Evolutionary conservation across 176 grass and related monocot genomes (phyloP).

Genomic region (Carex scoparia): DNA sequence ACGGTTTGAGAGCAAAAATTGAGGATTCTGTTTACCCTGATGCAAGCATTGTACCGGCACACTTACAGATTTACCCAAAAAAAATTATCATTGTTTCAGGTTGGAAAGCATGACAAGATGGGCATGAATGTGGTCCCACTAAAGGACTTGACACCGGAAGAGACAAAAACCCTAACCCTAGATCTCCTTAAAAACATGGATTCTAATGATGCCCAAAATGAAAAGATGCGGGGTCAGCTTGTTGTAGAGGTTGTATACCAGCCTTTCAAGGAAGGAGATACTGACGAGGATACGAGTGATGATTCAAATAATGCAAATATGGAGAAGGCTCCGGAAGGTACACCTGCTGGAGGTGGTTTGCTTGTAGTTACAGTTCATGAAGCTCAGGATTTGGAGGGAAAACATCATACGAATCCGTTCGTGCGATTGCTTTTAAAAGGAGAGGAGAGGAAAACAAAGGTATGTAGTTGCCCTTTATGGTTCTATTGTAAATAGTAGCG

Average conservation of each 20-base stretch:
- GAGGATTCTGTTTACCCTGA: no score
- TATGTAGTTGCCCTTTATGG: conserved; percentile 14
- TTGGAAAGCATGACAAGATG: conserved; percentile 75
- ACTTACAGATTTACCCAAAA: neutral
- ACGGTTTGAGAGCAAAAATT: no score
- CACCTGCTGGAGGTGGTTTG: conserved; percentile 70
- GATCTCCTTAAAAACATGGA: conserved; percentile 70
- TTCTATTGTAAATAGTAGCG: neutral
- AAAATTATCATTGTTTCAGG: conserved; percentile 27
- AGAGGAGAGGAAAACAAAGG: conserved; percentile 79
- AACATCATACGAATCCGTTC: conserved; percentile 83
- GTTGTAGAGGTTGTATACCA: conserved; percentile 53
- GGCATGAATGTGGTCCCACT: conserved; percentile 61
- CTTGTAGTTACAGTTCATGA: conserved; percentile 63
- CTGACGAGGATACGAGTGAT: conserved; percentile 46
- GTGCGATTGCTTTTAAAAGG: conserved; percentile 59
- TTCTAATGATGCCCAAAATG: conserved; percentile 62
- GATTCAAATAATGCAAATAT: conserved; percentile 34
- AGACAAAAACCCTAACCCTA: conserved; percentile 60
- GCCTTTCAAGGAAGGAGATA: conserved; percentile 67
- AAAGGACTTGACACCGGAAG: conserved; percentile 59
- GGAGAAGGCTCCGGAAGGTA: conserved; percentile 68
- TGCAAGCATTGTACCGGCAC: neutral
- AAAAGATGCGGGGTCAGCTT: conserved; percentile 60
- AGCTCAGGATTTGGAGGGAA: conserved; percentile 82